Evolutionary conservation across 2,329 filamentous ascomycete species (phyloP), one percentile per base, ranked within the genome.

Genomic region (Arthrinium phaeospermum): DNA sequence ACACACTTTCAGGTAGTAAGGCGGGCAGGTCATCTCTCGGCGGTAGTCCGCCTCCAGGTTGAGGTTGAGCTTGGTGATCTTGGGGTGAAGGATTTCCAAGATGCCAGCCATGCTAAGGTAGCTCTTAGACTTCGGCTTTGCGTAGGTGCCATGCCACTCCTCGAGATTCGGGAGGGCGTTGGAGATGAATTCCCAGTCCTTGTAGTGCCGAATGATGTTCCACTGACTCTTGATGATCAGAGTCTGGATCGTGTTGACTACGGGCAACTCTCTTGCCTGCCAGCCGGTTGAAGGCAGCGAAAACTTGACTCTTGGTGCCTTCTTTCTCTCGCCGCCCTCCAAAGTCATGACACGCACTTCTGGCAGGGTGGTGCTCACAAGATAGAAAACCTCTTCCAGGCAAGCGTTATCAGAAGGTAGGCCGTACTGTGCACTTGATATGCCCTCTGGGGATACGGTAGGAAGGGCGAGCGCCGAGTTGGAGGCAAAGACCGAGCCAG

Each of bases 251-350:
- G 88, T 88, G 3, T 84, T 80, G 3, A 93, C 83, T 27, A 81
- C 76, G 12, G 87, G 85, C 10, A 90, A 80, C 41, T 79, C 77
- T 75, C 82, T 78, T 30, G 78, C 67, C 22, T 71, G 69, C 67
- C 73, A 75, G 61, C 73, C 41, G 5, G 75, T 72, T n/a, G 46
- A 51, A 4, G 78, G 74, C 27, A 78, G 71, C 46, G 75, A 77
- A 78, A 91, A 91, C 73, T 91, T 87, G 67, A 94, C 91, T 80
- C 91, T 90, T 7, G 92, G 92, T 3, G 92, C 91, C 80, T 93
- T 94, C 79, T 92, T 93, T 74, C 92, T 89, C 79, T 94, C 91
- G 4, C 93, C 92, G n/a, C 92, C 93, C 80, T 94, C 92, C 22
- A 94, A 84, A 0, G 92, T 94, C 78, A 95, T 83, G 49, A 94